phyloP scores from a whole-genome alignment of 2,329 filamentous ascomycete species.

The Arachnomyces sp. region DNA sequence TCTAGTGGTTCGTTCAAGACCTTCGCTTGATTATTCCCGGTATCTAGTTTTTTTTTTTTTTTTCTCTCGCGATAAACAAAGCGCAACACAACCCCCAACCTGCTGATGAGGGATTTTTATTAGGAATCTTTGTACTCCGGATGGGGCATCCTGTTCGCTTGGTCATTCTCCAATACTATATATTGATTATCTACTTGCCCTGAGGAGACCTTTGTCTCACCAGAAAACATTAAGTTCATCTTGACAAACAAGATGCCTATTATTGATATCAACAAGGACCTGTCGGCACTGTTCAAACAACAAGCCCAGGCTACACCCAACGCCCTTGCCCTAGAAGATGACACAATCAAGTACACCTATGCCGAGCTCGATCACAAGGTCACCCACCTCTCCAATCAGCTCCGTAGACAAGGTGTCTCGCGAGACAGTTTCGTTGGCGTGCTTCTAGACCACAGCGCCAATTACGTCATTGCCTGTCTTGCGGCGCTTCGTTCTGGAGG shows the following conservation, averaged over 20 bases:
- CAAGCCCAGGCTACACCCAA: conserved; percentile 64
- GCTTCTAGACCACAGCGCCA: conserved; percentile 64
- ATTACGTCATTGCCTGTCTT: conserved; percentile 72
- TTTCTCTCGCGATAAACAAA: too few relatives aligned
- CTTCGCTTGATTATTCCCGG: too few relatives aligned
- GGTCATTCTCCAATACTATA: too few relatives aligned
- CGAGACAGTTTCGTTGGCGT: conserved; percentile 70
- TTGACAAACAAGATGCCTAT: conserved; percentile 47
- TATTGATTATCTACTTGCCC: too few relatives aligned
- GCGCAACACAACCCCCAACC: too few relatives aligned
- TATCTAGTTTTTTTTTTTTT: too few relatives aligned
- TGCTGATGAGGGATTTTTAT: too few relatives aligned
- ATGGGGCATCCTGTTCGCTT: too few relatives aligned
- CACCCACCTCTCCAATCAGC: conserved; percentile 54
- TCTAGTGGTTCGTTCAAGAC: too few relatives aligned
- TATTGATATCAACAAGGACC: conserved; percentile 64
- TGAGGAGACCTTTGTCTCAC: too few relatives aligned
- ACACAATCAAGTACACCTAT: conserved; percentile 60
- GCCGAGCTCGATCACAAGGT: conserved; percentile 63
- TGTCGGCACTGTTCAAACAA: conserved; percentile 61
- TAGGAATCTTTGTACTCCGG: too few relatives aligned
- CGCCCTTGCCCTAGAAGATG: conserved; percentile 66
- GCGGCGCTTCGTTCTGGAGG: conserved; percentile 72
- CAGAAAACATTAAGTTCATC: too few relatives aligned
- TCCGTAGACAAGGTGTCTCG: conserved; percentile 57